Conservation (phyloP, 768 basidiomycete genomes). For the Pisolithus albus region DNA sequence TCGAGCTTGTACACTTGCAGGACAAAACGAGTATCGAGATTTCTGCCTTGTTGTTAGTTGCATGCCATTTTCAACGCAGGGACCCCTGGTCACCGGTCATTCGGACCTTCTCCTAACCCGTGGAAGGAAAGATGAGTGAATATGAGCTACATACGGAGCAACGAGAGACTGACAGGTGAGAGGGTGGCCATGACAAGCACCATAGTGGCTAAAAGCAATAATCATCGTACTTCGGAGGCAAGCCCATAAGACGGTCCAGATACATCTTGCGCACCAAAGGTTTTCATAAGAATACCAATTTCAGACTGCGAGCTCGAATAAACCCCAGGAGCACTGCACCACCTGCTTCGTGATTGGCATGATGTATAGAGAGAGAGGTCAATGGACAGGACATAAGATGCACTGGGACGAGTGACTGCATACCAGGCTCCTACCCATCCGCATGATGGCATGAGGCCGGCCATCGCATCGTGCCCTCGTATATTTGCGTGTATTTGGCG, state of each 20-base stretch:
- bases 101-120: constrained; percentile 58
- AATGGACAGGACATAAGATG: constrained; percentile 33
- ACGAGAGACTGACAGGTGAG: constrained; percentile 25
- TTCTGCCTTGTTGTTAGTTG: constrained; percentile 27
- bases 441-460: no score
- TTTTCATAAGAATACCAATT: constrained; percentile 8
- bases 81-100: constrained; percentile 42
- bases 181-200: constrained; percentile 20
- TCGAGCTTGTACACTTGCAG: background rate
- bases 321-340: constrained; percentile 52
- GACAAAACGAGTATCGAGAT: constrained; percentile 54
- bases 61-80: constrained; percentile 1
- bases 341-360: constrained; percentile 38
- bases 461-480: no score
- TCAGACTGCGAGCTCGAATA: constrained; percentile 32
- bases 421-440: no score
- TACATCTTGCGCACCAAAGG: constrained; percentile 14
- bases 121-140: constrained; percentile 4
- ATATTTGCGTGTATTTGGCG: no score
- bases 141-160: background rate
- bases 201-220: constrained; percentile 25
- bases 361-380: constrained; percentile 30
- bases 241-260: constrained; percentile 49
- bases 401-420: constrained; percentile 20
- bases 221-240: constrained; percentile 69